Base-by-base conservation (phyloP, 2,329 filamentous ascomycete genomes). In the Hypocreales sp. region DNA sequence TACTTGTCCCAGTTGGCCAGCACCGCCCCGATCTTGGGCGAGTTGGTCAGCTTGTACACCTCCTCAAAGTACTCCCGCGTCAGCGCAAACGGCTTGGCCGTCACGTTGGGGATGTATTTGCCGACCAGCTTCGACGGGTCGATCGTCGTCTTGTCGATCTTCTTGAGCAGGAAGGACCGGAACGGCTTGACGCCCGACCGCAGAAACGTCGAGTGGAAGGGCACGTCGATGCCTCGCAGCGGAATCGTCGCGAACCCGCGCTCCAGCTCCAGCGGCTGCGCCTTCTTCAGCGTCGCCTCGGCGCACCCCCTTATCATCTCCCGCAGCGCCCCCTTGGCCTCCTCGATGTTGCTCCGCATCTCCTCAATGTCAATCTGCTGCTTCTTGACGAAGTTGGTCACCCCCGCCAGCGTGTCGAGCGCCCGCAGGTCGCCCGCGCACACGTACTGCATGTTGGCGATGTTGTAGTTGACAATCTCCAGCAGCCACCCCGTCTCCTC, bases 21-120 rank as follows among this genome's bases (percentile, higher is more conserved):
- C 35, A 86, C 77, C 32, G 79, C 69, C 23, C 74, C 78, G 47
- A 86, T 84, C 55, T 77, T 70, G 38, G 71, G 71, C 32, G 69
- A 74, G 60, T 92, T 94, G 29, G 90, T 98, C 50, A 98, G 60
- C 44, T 74, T 73, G 61, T 95, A 95, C 27, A 98, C 92, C 48
- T 95, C 90, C 67, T 98, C 87, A 58, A 98, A 98, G 62, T 98
- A 98, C 61, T 95, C 90, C 68, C 86, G 92, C 30, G 84, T 92
- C 39, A 98, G 65, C 53, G 84, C 83, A 51, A 98, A 98, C 11
- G 90, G 90, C 58, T 77, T 77, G 32, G 90, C 90, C 30, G 90
- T 98, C 40, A 98, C 92, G 57, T 98, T 98, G 42, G 90, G 90
- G 40, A 98, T 95, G 61, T 98, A 98, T 61, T 98, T 98, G 46